A percentile compares a stretch with the other conserved stretches of the same genome.
These are phyloP conservation scores for Nyssa sinensis DNA, from an alignment of 148 eudicot genomes.

Conservation along the genomic window DNA sequence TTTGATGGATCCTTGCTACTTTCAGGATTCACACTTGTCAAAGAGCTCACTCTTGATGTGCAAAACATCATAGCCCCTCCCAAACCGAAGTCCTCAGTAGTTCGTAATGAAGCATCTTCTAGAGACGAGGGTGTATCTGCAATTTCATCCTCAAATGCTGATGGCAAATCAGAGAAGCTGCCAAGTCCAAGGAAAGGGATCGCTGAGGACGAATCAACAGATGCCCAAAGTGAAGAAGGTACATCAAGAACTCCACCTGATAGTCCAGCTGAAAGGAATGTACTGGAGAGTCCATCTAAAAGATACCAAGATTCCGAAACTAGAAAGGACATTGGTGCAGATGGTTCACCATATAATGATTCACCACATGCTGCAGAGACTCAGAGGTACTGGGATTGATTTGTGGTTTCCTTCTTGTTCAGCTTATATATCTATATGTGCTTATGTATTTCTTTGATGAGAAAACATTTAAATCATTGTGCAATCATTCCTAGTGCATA, in stretches of 20 bases:
- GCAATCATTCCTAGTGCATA: background rate
- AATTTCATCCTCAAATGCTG: conserved; percentile 39
- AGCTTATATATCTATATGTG: too few species aligned
- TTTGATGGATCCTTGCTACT: conserved; percentile 9
- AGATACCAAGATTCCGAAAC: conserved; percentile 36
- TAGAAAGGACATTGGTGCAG: conserved; percentile 32
- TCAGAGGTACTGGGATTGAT: conserved; percentile 7
- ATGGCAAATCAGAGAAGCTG: conserved; percentile 38
- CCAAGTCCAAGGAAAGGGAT: conserved; percentile 22
- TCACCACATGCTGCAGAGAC: conserved; percentile 61
- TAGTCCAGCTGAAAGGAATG: conserved; percentile 57
- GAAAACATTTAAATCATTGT: background rate
- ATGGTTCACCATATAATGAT: conserved; percentile 66
- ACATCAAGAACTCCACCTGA: conserved; percentile 50
- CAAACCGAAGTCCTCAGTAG: conserved; percentile 52
- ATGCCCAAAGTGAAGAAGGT: conserved; percentile 42
- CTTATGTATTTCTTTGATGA: background rate
- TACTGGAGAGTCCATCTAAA: conserved; percentile 45
- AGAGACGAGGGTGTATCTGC: conserved; percentile 35
- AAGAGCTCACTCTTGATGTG: conserved; percentile 91
- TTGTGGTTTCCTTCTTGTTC: conserved; percentile 1
- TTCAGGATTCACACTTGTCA: conserved; percentile 75
- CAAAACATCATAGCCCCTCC: conserved; percentile 88
- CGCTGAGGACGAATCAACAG: conserved; percentile 37
- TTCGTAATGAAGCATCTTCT: conserved; percentile 35